Evolutionary conservation across 108 stramenopile genomes (phyloP).

Genomic region (Epithemia pelagica): DNA sequence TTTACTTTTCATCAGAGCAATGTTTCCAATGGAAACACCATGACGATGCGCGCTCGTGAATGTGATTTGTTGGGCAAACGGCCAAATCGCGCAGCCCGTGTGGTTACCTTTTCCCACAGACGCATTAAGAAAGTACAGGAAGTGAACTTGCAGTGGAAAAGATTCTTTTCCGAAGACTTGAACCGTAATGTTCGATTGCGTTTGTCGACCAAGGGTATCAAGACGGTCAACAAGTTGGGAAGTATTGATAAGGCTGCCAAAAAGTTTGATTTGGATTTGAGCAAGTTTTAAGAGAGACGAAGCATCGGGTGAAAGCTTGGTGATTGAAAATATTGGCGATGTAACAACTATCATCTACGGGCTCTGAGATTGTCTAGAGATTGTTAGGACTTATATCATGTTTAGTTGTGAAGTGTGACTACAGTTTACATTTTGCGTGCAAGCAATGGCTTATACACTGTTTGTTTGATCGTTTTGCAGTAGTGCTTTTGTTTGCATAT

Average conservation of each 20-base stretch:
- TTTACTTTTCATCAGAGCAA: neutral
- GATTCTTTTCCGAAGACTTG: constrained; percentile 80
- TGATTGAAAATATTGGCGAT: neutral
- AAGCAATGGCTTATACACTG: no score
- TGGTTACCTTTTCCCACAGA: constrained; percentile 90
- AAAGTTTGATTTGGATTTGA: constrained; percentile 86
- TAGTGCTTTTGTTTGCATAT: no score
- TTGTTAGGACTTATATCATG: no score
- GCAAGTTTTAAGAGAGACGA: constrained; percentile 85
- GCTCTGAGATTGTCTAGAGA: no score
- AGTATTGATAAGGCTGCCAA: constrained; percentile 87
- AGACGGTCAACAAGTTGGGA: constrained; percentile 94
- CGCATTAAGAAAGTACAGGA: constrained; percentile 91
- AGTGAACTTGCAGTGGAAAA: constrained; percentile 88
- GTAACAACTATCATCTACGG: no score
- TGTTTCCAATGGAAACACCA: neutral
- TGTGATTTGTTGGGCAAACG: constrained; percentile 88
- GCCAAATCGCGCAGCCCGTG: constrained; percentile 90
- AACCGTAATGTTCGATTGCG: constrained; percentile 77
- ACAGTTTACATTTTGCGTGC: no score
- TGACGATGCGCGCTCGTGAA: constrained; percentile 75
- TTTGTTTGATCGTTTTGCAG: no score
- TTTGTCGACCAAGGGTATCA: constrained; percentile 91
- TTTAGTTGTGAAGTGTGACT: no score
- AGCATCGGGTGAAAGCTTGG: neutral